Conservation (phyloP, 176 grass and related monocot genomes). For the Sorghum bicolor region Sorghum_bicolor_NCBIv3 NC_012879.2:8861001-8861500, state of each 20-base stretch:
- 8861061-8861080: not conserved
- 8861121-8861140: not conserved
- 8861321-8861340: not conserved
- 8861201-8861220: not conserved
- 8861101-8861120: not conserved
- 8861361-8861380: not conserved
- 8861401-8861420: slow-evolving; percentile 32
- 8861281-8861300: not conserved
- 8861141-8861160: not conserved
- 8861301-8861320: not conserved
- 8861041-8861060: not conserved
- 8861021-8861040: too few relatives aligned
- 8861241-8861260: not conserved
- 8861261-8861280: not conserved
- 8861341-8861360: not conserved
- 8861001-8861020: too few relatives aligned
- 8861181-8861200: not conserved
- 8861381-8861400: not conserved
- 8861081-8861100: not conserved
- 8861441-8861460: slow-evolving; percentile 28
- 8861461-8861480: slow-evolving; percentile 30
- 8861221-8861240: not conserved
- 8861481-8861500: not conserved
- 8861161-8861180: not conserved
- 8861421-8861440: slow-evolving; percentile 41